Evolutionary conservation across 192 early-diverging fungal genomes (phyloP).

Genomic region (Gamsiella multidivaricata): DNA sequence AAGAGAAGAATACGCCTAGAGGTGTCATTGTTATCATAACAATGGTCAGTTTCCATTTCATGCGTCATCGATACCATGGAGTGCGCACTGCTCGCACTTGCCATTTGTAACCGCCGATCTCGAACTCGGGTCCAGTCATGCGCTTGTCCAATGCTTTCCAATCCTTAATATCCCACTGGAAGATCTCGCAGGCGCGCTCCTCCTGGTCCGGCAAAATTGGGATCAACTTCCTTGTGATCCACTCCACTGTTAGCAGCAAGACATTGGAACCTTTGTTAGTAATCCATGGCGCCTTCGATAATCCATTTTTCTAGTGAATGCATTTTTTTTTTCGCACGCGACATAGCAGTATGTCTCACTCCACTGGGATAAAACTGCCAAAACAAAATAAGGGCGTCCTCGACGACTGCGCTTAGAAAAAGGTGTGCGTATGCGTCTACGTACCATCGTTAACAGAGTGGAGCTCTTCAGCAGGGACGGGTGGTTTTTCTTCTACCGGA

Average conservation of each 20-base stretch:
- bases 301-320: no score
- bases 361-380: no score
- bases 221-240: slow-evolving; percentile 54
- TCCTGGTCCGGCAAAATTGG: slow-evolving; percentile 53
- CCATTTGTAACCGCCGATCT: slow-evolving; percentile 62
- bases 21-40: background rate
- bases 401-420: slow-evolving; percentile 12
- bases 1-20: slow-evolving; percentile 89
- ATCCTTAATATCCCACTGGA: slow-evolving; percentile 55
- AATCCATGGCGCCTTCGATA: background rate
- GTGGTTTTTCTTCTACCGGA: slow-evolving; percentile 49
- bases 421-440: background rate
- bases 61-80: no score
- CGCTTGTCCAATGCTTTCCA: slow-evolving; percentile 56
- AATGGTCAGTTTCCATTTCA: background rate
- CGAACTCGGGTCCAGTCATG: slow-evolving; percentile 61
- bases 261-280: background rate
- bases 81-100: background rate
- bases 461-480: slow-evolving; percentile 32
- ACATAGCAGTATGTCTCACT: no score
- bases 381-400: background rate
- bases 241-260: slow-evolving; percentile 37
- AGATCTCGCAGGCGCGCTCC: slow-evolving; percentile 46
- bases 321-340: no score
- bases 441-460: slow-evolving; percentile 44